Base-by-base conservation (phyloP, 805 yeast species). In the Nakazawaea siamensis region DNA sequence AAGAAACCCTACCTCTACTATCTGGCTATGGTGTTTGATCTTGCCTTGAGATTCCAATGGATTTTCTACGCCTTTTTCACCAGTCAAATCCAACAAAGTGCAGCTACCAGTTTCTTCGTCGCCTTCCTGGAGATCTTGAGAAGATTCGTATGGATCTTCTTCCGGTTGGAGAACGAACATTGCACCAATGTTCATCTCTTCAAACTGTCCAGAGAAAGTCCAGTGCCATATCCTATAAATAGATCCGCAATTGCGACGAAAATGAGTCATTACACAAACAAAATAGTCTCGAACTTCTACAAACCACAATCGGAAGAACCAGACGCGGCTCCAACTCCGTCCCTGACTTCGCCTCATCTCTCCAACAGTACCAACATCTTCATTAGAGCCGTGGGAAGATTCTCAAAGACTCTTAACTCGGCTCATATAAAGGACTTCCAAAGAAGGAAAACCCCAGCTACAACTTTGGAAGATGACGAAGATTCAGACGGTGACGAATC, bases 101-200 rank as follows among this genome's bases (percentile, higher is more conserved):
- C 95, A 0, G 71, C 73, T 16, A 80, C 95, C 2, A 79, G 95
- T 52, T 88, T 90, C 51, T 66, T 73, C 33, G 73, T 92, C 32
- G 95, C 94, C 0, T 44, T 83, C 19, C 85, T 92, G 0, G 98
- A 92, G 55, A 57, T 86, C 3, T 23, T 82, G 2, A 70, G 98
- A 52, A 68, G 98, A 51, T 81, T 85, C 46, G 61, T 90, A 11
- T 92, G 98, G 98, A 67, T 86, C 6, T 72, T 83, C 32, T 80
- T 92, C 63, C 77, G 98, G 60, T 81, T 92, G 70, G 98, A 92
- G 48, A 92, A 92, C 57, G 97, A 92, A 56, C 98, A 92, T 55
- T 80, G 88, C 31, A 78, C 97, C 1, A 90, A 90, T 52, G 95
- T 87, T 9, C 76, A 76, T 37, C 60, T 86, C 29, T 83, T 79